Percentiles rank a stretch among this genome's conserved stretches.
phyloP scores from a whole-genome alignment of 2,329 filamentous ascomycete species.

The Aspergillus sergii region DNA sequence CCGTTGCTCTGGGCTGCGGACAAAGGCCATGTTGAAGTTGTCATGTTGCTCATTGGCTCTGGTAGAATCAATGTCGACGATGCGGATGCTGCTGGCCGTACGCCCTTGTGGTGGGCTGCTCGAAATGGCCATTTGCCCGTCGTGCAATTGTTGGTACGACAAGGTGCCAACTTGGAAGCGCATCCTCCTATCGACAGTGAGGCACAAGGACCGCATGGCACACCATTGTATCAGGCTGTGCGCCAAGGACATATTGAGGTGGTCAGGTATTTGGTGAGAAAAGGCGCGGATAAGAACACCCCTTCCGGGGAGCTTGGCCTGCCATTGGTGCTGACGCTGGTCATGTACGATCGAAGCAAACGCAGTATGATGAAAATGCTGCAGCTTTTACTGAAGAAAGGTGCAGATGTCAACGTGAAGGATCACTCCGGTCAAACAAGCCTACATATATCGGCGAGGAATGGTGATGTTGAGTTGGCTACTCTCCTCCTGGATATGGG shows the following conservation, averaged over 20 bases:
- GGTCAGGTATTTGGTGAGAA: conserved; percentile 30
- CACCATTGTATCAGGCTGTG: conserved; percentile 27
- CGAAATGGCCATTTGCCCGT: conserved; percentile 23
- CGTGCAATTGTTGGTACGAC: conserved; percentile 23
- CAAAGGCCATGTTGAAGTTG: conserved; percentile 23
- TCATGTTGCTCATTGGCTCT: conserved; percentile 28
- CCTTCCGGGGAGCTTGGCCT: conserved; percentile 20
- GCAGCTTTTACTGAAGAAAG: conserved; percentile 24
- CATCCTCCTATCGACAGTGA: conserved; percentile 12
- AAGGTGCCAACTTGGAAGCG: conserved; percentile 20
- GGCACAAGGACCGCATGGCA: conserved; percentile 15
- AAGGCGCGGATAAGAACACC: conserved; percentile 25
- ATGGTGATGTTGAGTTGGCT: conserved; percentile 22
- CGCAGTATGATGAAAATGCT: conserved; percentile 24
- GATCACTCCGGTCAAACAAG: conserved; percentile 23
- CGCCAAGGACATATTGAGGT: conserved; percentile 25
- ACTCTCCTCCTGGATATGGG: conserved; percentile 18
- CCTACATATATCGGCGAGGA: conserved; percentile 22
- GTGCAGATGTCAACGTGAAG: conserved; percentile 25
- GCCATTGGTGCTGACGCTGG: conserved; percentile 21
- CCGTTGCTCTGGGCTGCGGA: conserved; percentile 19
- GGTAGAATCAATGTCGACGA: conserved; percentile 22
- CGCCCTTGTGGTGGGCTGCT: conserved; percentile 27
- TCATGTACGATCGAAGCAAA: conserved; percentile 22
- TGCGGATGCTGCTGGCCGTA: conserved; percentile 20